These are phyloP conservation scores for Rickenella mellea DNA, from an alignment of 768 basidiomycete genomes.

Conservation along the genomic window DNA sequence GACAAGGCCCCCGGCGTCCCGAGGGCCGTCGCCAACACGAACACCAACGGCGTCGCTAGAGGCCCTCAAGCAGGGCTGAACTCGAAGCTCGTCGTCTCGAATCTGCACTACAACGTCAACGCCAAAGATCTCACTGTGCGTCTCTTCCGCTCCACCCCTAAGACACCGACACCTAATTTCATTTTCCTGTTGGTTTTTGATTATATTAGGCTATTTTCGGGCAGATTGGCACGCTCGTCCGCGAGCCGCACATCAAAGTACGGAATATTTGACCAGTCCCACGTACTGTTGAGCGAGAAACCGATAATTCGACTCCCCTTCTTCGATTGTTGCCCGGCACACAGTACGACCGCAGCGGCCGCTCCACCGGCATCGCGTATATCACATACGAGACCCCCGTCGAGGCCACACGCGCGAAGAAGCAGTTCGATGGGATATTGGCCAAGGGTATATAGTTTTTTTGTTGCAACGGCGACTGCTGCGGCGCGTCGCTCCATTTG, in stretches of 20 bases:
- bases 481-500: background rate
- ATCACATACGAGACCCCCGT: constrained; percentile 69
- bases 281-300: constrained; percentile 17
- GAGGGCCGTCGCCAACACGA: constrained; percentile 16
- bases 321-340: constrained; percentile 9
- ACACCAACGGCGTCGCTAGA: constrained; percentile 15
- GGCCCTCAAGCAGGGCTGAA: constrained; percentile 24
- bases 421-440: constrained; percentile 76
- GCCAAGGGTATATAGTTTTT: constrained; percentile 61
- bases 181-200: background rate
- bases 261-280: constrained; percentile 38
- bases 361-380: constrained; percentile 76
- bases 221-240: constrained; percentile 83
- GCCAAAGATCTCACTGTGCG: constrained; percentile 82
- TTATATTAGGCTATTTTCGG: constrained; percentile 71
- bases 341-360: constrained; percentile 92
- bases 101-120: constrained; percentile 87
- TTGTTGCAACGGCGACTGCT: background rate
- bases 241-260: constrained; percentile 94
- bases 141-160: constrained; percentile 7
- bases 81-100: constrained; percentile 68
- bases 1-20: constrained; percentile 55
- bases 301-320: constrained; percentile 11
- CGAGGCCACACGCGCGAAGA: constrained; percentile 78
- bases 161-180: constrained; percentile 2